phyloP scores from a whole-genome alignment of 1,284 basidiomycete species.

The Malassezia obtusa region DNA sequence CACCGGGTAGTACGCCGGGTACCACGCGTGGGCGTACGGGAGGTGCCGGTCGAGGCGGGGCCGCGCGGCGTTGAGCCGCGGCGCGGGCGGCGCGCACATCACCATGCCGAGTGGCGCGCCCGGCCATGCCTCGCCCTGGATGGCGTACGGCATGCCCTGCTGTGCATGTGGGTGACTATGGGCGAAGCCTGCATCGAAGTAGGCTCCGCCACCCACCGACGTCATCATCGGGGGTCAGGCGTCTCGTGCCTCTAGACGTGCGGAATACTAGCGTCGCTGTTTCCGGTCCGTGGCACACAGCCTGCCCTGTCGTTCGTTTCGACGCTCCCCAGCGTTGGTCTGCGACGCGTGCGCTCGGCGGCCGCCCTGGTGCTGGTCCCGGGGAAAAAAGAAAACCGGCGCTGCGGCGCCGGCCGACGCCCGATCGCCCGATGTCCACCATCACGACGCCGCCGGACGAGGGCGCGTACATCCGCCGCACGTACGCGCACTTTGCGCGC shows the following conservation, averaged over 20 bases:
- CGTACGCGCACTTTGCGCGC: constrained; percentile 36
- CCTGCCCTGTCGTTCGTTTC: not conserved
- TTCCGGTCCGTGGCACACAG: not conserved
- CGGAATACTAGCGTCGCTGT: not conserved
- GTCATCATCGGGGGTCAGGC: not conserved
- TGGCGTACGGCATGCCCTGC: not conserved
- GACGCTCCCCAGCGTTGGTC: not conserved
- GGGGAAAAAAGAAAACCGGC: not conserved
- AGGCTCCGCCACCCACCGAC: constrained; percentile 1
- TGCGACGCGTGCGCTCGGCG: no score
- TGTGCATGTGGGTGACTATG: not conserved
- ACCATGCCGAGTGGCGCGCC: not conserved
- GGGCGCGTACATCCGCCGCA: constrained; percentile 33
- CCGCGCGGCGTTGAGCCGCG: constrained; percentile 2
- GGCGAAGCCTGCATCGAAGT: constrained; percentile 5
- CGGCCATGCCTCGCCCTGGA: not conserved
- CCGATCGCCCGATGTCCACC: not conserved
- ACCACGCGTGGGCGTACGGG: not conserved
- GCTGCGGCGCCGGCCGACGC: not conserved
- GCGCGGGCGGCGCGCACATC: not conserved
- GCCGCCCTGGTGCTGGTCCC: no score
- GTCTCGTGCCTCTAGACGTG: not conserved
- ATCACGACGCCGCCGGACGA: not conserved
- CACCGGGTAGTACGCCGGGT: not conserved
- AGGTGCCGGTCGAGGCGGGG: not conserved